phyloP scores from a whole-genome alignment of 2,329 filamentous ascomycete species.

The Alternaria incomplexa region DNA sequence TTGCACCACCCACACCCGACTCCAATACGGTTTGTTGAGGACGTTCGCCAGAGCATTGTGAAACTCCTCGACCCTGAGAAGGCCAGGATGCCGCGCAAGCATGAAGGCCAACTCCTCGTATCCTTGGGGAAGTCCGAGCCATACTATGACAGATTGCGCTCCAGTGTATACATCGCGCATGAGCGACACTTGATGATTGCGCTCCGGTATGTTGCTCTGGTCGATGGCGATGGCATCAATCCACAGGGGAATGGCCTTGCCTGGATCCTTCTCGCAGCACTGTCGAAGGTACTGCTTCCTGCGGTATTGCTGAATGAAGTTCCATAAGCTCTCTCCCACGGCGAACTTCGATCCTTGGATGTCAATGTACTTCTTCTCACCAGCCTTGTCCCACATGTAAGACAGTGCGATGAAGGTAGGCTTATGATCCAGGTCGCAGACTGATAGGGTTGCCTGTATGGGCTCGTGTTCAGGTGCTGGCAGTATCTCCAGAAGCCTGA shows the following conservation, averaged over 20 bases:
- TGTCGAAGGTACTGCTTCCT: constrained; percentile 3
- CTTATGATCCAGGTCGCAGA: constrained; percentile 16
- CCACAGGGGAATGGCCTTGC: constrained; percentile 5
- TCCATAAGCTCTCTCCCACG: constrained; percentile 19
- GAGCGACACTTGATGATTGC: constrained; percentile 15
- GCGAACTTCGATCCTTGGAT: constrained; percentile 10
- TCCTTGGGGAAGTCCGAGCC: constrained; percentile 12
- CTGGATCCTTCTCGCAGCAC: constrained; percentile 4
- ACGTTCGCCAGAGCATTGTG: constrained; percentile 2
- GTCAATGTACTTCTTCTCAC: not conserved
- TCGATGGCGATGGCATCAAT: constrained; percentile 22
- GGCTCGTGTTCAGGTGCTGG: constrained; percentile 8
- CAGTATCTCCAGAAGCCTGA: constrained; percentile 13
- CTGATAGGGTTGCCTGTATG: not conserved
- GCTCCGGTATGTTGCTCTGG: constrained; percentile 16
- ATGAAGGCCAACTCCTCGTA: constrained; percentile 17
- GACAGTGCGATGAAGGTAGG: constrained; percentile 17
- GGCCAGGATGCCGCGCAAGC: constrained; percentile 10
- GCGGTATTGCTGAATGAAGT: constrained; percentile 20
- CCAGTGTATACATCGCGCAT: constrained; percentile 21
- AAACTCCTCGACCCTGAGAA: constrained; percentile 12
- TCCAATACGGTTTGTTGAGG: constrained; percentile 19
- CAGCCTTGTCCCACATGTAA: constrained; percentile 23
- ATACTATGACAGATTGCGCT: constrained; percentile 16
- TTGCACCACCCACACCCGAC: constrained; percentile 19